Evolutionary conservation across 1,284 basidiomycete species (phyloP), one percentile per base, ranked within the genome.

Genomic region (Papiliotrema laurentii): DNA sequence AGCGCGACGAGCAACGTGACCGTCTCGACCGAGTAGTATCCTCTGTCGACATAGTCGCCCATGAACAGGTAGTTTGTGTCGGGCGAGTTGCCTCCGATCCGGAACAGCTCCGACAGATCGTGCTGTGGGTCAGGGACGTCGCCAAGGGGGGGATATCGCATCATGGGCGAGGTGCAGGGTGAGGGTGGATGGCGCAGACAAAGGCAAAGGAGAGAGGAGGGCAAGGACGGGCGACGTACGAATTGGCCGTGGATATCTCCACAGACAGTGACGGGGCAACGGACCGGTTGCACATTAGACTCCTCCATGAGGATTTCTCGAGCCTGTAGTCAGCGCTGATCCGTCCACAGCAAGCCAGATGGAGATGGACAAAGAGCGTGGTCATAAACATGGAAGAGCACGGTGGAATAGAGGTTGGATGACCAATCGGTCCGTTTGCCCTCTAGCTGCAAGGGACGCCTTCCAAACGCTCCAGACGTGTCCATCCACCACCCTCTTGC

Each of bases 1-100:
- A 97, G 82, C 16, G 94, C 91, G 47, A 99, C 92, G 47, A 99
- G 86, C n/a, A 98, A 80, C 18, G 93, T 97, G 61, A 99, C 93
- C 1, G 94, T 98, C 77, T 99, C 94, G 47, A 99, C 96, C 16
- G 91, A 97, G 79, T 98, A 98, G 80, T 97, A 98, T 25, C 94
- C 94, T 68, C 96, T 85, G 79, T 98, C 96, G 62, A 98, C 96
- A 69, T 97, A 98, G 79, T 99, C 94, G 39, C 96, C 96, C 96
- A 99, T 99, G 80, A 99, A 99, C 62, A 99, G 87, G 76, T 99
- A 99, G 78, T 98, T 99, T 56, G 96, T 97, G 78, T 98, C 96
- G 51, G 94, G 96, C 37, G 93, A 97, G 79, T 97, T 97, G 54
- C 94, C 96, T 47, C 96, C 94, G 72, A 99, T 98, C 49, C 93